Base-by-base conservation (phyloP, 2,329 filamentous ascomycete genomes). In the Zasmidium citrigriseum region DNA sequence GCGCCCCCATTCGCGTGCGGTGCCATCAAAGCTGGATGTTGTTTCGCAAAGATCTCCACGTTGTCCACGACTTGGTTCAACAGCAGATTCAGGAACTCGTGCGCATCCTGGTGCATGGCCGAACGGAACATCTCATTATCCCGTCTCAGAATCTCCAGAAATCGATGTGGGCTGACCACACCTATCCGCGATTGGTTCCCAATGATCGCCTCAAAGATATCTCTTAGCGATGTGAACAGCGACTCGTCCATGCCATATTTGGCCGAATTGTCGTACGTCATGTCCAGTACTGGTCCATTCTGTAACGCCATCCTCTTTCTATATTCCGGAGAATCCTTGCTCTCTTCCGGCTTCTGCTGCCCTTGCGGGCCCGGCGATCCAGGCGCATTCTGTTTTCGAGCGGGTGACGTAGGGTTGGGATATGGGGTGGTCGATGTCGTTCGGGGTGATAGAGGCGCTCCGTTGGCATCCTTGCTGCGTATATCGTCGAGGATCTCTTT, bases 81-180 rank as follows among this genome's bases (percentile, higher is more conserved):
- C 2, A 99, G 83, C 27, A 98, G 80, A 59, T 96, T 96, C 67
- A 98, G 86, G 67, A 99, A 99, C 72, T 99, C 95, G 74, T 99
- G 95, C 1, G 95, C 95, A 73, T 99, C 95, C 73, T 99, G 95
- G 74, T 99, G 95, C 90, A 97, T 96, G 3, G 93, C 90, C 41
- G 92, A 93, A 58, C 92, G 87, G 70, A 99, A 99, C 89, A 96
- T 93, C 74, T 99, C 95, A 72, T 99, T 96, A 68, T 98, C 91
- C 62, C 90, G 86, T 71, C 93, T 91, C 70, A 99, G 86, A 23
- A 97, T 93, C 71, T 99, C 93, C 34, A 99, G 81, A 64, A 99
- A 97, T 62, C 93, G 89, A 68, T 93, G 88, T 1, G 95, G 95
- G 70, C 93, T 96, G 45, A 98, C 83, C 11, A 99, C 91, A 16